Evolutionary conservation across 2,329 filamentous ascomycete genomes (phyloP).

Genomic region (Ceratocystis papillata): DNA sequence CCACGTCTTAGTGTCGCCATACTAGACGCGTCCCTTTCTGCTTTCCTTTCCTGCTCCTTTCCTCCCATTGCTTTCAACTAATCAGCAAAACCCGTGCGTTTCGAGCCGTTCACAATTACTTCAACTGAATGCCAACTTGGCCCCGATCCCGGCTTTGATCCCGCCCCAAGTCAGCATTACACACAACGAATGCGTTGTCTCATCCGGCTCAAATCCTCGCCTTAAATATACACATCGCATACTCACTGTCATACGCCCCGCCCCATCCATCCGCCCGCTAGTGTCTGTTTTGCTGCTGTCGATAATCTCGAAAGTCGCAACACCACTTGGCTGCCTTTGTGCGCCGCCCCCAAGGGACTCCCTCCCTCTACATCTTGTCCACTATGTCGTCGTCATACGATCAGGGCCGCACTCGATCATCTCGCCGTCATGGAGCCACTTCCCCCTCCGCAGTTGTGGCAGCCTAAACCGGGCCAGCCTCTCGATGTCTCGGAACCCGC

Average conservation of each 20-base stretch:
- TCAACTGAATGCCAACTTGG: too few relatives aligned
- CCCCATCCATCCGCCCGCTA: not conserved
- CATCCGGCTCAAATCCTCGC: not conserved
- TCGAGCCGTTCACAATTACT: too few relatives aligned
- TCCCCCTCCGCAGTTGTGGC: slow-evolving; percentile 24
- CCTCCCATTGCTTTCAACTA: too few relatives aligned
- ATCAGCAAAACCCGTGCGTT: too few relatives aligned
- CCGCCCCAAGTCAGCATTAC: not conserved
- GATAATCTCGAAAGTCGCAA: slow-evolving; percentile 13
- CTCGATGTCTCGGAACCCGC: slow-evolving; percentile 16
- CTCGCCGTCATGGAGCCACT: slow-evolving; percentile 24
- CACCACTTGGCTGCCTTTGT: slow-evolving; percentile 20
- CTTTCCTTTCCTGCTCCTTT: too few relatives aligned
- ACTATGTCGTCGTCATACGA: slow-evolving; percentile 25
- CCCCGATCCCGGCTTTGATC: not conserved
- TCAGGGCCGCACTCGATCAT: slow-evolving; percentile 23
- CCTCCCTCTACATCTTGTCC: slow-evolving; percentile 20
- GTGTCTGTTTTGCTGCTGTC: slow-evolving; percentile 9
- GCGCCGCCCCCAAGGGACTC: slow-evolving; percentile 19
- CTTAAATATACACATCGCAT: not conserved
- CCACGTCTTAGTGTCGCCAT: too few relatives aligned
- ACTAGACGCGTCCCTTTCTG: too few relatives aligned
- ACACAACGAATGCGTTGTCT: not conserved
- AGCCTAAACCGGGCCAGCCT: slow-evolving; percentile 24
- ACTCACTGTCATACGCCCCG: not conserved